Base-by-base conservation (phyloP, 2,329 filamentous ascomycete species). In the Dactylellina leptospora region DNA sequence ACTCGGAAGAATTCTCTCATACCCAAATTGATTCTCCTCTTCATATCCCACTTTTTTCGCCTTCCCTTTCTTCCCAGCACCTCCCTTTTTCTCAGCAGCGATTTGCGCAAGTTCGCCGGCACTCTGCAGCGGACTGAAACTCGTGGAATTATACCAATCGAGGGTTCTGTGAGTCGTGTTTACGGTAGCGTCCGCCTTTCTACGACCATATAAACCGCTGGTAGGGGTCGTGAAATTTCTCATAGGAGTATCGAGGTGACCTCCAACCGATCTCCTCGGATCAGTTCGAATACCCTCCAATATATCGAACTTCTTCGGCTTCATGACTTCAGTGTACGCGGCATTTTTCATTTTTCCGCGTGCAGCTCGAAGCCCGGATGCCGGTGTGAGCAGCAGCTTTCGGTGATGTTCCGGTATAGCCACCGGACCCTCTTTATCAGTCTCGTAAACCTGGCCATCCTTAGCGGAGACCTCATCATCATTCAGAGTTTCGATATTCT, bases 101-200 rank as follows among this genome's bases (percentile, higher is more conserved):
- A 63, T 44, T 18, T 70, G 27, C 0, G 20, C 25, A n/a, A 36
- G 33, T 47, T 61, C 56, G 3, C 40, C 42, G 20, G 40, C 50
- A 16, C 56, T 48, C 18, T 63, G 44, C 25, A 71, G 47, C 0
- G 66, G 51, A 42, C 66, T 71, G 16, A 71, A 71, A 23, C 58
- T 63, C 3, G 33, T 63, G 11, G 66, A 71, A 58, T 71, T 51
- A 40, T 71, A 71, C 66, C 66, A 71, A 3, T 42, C 59, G 18
- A 48, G 44, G 2, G 6, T 53, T 10, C 66, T 50, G 48, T 63
- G 66, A 1, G 50, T 28, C 2, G 53, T 59, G 16, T 18, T 55
- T 16, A 30, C 54, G 20, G n/a, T 40, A 6, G 28, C 45, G n/a
- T 42, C 42, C 27, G n/a, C n/a, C 20, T 4, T 51, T 23, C 9